These are phyloP conservation scores for Vitis rupestris DNA, from an alignment of 164 flowering plant species.

Conservation along the genomic window DNA sequence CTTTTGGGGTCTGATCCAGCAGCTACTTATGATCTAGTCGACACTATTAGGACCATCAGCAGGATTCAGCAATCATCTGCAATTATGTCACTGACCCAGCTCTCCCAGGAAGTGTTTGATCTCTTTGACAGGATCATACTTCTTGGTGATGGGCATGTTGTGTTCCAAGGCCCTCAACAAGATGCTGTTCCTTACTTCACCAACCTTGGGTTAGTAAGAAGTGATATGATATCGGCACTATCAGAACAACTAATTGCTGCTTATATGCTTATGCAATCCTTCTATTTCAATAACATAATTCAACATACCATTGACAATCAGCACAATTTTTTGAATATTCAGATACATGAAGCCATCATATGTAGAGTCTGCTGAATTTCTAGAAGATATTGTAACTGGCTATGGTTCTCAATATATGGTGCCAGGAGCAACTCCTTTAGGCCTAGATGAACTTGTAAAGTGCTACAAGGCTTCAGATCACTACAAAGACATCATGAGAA, in stretches of 20 bases:
- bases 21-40: slow-evolving; percentile 27
- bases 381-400: slow-evolving; percentile 25
- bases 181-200: slow-evolving; percentile 26
- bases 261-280: no score
- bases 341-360: slow-evolving; percentile 27
- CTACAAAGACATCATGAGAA: slow-evolving; percentile 34
- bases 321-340: not conserved
- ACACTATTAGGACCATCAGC: slow-evolving; percentile 24
- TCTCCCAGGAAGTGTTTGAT: slow-evolving; percentile 27
- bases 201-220: slow-evolving; percentile 26
- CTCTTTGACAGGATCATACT: slow-evolving; percentile 28
- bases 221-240: not conserved
- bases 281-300: no score
- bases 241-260: no score
- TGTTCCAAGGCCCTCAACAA: slow-evolving; percentile 30
- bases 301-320: not conserved
- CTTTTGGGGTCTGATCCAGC: slow-evolving; percentile 24
- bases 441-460: slow-evolving; percentile 19
- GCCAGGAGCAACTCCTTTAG: slow-evolving; percentile 16
- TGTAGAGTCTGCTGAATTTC: slow-evolving; percentile 24
- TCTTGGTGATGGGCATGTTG: slow-evolving; percentile 21
- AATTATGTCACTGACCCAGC: slow-evolving; percentile 27
- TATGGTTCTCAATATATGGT: slow-evolving; percentile 20
- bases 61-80: slow-evolving; percentile 35
- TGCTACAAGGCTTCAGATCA: slow-evolving; percentile 26